Percentiles rank a stretch among this genome's conserved stretches.
Conservation (phyloP, 2,329 filamentous ascomycete species). For the Diplocarpon mali region DNA sequence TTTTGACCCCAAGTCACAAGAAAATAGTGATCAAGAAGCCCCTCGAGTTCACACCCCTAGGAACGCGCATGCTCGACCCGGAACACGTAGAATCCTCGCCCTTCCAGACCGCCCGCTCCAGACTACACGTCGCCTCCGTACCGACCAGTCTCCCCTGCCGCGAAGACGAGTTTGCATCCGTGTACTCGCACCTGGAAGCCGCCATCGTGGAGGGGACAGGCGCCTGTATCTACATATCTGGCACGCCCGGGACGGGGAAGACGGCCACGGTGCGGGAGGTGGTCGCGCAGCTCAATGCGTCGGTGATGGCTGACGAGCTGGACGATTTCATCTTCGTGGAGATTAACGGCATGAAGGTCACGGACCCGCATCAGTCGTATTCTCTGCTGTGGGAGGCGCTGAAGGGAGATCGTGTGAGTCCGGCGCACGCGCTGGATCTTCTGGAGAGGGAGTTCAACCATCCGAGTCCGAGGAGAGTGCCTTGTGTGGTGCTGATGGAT, state of each 20-base stretch:
- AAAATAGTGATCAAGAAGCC: constrained; percentile 71
- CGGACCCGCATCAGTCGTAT: constrained; percentile 94
- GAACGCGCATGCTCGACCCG: constrained; percentile 72
- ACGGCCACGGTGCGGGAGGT: constrained; percentile 96
- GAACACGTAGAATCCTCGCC: constrained; percentile 68
- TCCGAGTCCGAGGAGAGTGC: constrained; percentile 80
- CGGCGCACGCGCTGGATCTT: constrained; percentile 81
- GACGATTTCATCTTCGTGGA: constrained; percentile 99
- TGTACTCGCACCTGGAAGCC: constrained; percentile 87
- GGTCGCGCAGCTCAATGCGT: constrained; percentile 76
- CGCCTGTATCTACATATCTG: constrained; percentile 97
- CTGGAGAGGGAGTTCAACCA: constrained; percentile 87
- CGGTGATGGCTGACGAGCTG: constrained; percentile 78
- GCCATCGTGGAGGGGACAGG: constrained; percentile 90
- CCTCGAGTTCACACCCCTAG: constrained; percentile 91
- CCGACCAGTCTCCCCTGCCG: constrained; percentile 82
- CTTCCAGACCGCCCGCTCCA: constrained; percentile 80
- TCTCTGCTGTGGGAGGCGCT: constrained; percentile 91
- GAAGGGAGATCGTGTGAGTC: constrained; percentile 84
- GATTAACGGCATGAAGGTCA: constrained; percentile 99
- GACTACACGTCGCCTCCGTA: constrained; percentile 88
- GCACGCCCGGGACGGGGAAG: constrained; percentile 95
- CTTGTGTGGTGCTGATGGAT: constrained; percentile 96
- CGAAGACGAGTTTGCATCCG: constrained; percentile 80
- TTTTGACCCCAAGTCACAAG: constrained; percentile 53